Percentiles rank a stretch among this genome's conserved stretches.
Evolutionary conservation across 2,329 filamentous ascomycete species (phyloP).

Genomic region (Aspergillus pseudoterreus): DNA sequence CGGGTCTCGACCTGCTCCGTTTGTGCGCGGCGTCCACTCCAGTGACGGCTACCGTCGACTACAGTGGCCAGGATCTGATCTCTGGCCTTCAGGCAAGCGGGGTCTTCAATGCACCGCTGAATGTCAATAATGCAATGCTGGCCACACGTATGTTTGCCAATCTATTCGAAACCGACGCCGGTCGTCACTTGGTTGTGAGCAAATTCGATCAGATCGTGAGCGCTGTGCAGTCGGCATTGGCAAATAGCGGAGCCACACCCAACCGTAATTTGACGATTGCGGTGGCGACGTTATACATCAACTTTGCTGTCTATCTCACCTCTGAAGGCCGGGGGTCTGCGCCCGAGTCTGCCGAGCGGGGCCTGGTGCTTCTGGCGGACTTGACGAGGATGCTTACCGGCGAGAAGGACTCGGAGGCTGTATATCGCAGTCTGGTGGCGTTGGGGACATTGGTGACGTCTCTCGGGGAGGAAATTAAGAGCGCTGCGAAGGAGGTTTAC

Average conservation of each 20-base stretch:
- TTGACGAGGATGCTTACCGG: conserved; percentile 60
- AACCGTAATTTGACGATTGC: conserved; percentile 84
- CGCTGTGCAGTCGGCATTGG: conserved; percentile 61
- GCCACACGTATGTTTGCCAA: conserved; percentile 77
- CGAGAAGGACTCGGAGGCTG: conserved; percentile 73
- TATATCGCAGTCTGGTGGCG: conserved; percentile 78
- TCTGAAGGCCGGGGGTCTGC: conserved; percentile 37
- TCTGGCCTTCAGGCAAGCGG: conserved; percentile 56
- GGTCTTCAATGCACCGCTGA: conserved; percentile 59
- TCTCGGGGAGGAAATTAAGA: conserved; percentile 57
- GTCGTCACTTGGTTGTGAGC: conserved; percentile 60
- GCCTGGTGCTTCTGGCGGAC: conserved; percentile 56
- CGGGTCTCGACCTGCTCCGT: conserved; percentile 83
- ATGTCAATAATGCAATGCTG: conserved; percentile 84
- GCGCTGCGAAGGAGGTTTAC: conserved; percentile 56
- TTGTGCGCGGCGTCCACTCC: conserved; percentile 68
- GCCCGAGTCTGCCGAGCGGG: conserved; percentile 44
- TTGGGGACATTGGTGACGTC: conserved; percentile 69
- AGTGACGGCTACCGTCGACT: conserved; percentile 59
- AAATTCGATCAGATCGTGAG: conserved; percentile 59
- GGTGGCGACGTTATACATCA: conserved; percentile 76
- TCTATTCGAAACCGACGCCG: conserved; percentile 71
- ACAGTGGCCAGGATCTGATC: conserved; percentile 55
- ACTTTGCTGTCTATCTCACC: conserved; percentile 72
- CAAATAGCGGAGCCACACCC: conserved; percentile 44